Evolutionary conservation across 1,139 yeast species (phyloP).

Genomic region (Debaryomyces psychrophilus): DNA sequence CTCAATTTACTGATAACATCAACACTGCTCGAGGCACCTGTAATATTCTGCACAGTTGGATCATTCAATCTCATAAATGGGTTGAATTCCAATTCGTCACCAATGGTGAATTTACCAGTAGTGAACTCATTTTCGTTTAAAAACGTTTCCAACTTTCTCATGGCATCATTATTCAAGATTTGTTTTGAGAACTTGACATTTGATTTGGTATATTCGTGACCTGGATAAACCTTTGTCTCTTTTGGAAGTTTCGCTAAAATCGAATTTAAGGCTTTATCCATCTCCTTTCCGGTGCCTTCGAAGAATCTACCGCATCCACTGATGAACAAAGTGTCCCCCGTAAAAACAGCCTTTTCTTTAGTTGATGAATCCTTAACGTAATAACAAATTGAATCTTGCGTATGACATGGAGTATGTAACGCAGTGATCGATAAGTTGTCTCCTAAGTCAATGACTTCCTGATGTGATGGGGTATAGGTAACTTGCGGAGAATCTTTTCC

Average conservation of each 20-base stretch:
- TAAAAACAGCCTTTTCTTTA: constrained; percentile 74
- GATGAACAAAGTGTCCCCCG: constrained; percentile 93
- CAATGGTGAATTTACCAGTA: constrained; percentile 82
- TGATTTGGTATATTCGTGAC: constrained; percentile 91
- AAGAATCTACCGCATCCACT: constrained; percentile 97
- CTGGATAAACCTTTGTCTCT: constrained; percentile 80
- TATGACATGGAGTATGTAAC: constrained; percentile 95
- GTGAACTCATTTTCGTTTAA: constrained; percentile 63
- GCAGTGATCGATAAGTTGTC: constrained; percentile 69
- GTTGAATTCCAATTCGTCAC: constrained; percentile 78
- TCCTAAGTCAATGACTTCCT: constrained; percentile 67
- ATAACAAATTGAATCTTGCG: constrained; percentile 93
- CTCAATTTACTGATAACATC: constrained; percentile 70
- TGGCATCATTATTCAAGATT: constrained; percentile 58
- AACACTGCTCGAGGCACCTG: constrained; percentile 41
- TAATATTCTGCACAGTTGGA: constrained; percentile 53
- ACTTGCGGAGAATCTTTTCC: constrained; percentile 81
- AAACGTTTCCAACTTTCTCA: constrained; percentile 56
- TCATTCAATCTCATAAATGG: constrained; percentile 85
- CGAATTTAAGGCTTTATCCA: constrained; percentile 69
- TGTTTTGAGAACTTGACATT: constrained; percentile 77
- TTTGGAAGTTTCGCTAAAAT: constrained; percentile 63
- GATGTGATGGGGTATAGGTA: constrained; percentile 65
- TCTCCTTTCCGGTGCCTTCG: constrained; percentile 83
- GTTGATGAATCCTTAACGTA: constrained; percentile 65